phyloP scores from a whole-genome alignment of 78 protist species.

The Dictyostelium capitatum region DNA sequence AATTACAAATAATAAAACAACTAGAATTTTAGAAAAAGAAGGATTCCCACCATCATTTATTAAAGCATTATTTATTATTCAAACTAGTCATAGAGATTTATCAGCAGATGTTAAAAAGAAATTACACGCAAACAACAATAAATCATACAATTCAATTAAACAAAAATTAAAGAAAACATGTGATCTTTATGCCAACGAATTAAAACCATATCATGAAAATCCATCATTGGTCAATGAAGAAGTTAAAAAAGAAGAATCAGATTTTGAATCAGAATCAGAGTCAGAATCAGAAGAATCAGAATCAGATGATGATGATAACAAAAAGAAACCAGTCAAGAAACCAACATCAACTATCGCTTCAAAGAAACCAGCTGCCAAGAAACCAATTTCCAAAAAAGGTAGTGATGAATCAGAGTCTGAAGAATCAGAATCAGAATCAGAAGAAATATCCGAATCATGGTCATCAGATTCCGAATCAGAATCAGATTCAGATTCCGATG shows the following conservation, averaged over 20 bases:
- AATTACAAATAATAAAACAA: conserved; percentile 13
- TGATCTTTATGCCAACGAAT: conserved; percentile 54
- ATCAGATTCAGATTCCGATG: neutral
- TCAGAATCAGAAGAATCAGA: neutral
- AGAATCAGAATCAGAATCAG: conserved; percentile 4
- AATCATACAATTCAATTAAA: conserved; percentile 64
- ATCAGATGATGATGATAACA: neutral
- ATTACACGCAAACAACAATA: conserved; percentile 47
- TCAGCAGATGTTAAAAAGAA: conserved; percentile 67
- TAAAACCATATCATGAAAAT: conserved; percentile 66
- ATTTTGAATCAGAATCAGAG: conserved; percentile 5
- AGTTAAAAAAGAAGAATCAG: neutral
- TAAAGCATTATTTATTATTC: conserved; percentile 56
- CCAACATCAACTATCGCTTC: neutral
- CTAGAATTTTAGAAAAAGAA: conserved; percentile 36
- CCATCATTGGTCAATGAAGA: conserved; percentile 44
- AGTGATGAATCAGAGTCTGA: conserved; percentile 14
- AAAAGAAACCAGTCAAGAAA: neutral
- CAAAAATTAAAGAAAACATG: conserved; percentile 81
- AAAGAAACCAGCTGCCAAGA: conserved; percentile 50
- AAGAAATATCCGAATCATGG: conserved; percentile 34
- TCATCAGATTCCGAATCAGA: conserved; percentile 27
- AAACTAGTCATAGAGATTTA: neutral
- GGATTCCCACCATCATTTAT: conserved; percentile 77
- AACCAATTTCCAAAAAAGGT: conserved; percentile 22